Percentiles rank a stretch among this genome's conserved stretches.
Conservation (phyloP, 371 early-diverging fungal species). For the Choanephora cucurbitarum region DNA sequence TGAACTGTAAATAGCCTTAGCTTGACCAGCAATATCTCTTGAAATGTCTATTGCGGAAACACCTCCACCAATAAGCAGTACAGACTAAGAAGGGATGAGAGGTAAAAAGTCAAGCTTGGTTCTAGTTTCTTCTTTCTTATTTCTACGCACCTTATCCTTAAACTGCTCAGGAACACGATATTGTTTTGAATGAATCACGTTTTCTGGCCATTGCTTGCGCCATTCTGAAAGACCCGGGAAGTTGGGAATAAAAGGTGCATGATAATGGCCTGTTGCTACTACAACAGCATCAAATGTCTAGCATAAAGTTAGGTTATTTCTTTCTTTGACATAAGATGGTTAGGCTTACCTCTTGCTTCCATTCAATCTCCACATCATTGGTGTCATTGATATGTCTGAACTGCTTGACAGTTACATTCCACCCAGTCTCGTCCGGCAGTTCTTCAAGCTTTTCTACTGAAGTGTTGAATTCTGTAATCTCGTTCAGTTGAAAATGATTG, state of each 20-base stretch:
- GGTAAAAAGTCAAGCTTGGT: no score
- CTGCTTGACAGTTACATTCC: constrained; percentile 23
- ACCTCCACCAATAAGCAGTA: constrained; percentile 54
- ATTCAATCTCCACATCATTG: constrained; percentile 7
- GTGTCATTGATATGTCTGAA: not conserved
- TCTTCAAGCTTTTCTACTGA: constrained; percentile 31
- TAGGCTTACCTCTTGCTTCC: constrained; percentile 25
- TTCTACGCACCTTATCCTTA: constrained; percentile 46
- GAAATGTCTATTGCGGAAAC: constrained; percentile 52
- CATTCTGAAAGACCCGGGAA: constrained; percentile 39
- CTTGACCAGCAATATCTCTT: constrained; percentile 15
- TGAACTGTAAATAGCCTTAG: constrained; percentile 14
- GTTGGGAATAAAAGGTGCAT: constrained; percentile 55
- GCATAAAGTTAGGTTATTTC: not conserved
- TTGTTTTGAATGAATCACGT: constrained; percentile 55
- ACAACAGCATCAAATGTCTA: constrained; percentile 55
- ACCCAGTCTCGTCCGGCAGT: constrained; percentile 14
- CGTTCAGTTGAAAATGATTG: constrained; percentile 20
- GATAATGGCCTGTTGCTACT: constrained; percentile 63
- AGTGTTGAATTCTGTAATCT: constrained; percentile 33
- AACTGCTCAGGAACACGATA: constrained; percentile 51
- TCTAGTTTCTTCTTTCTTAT: no score
- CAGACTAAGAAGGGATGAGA: constrained; percentile 25
- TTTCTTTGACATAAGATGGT: constrained; percentile 8
- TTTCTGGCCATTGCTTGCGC: constrained; percentile 11